Evolutionary conservation across 164 flowering plant genomes (phyloP), one percentile per base, ranked within the genome.

Genomic region (Piper betle): DNA sequence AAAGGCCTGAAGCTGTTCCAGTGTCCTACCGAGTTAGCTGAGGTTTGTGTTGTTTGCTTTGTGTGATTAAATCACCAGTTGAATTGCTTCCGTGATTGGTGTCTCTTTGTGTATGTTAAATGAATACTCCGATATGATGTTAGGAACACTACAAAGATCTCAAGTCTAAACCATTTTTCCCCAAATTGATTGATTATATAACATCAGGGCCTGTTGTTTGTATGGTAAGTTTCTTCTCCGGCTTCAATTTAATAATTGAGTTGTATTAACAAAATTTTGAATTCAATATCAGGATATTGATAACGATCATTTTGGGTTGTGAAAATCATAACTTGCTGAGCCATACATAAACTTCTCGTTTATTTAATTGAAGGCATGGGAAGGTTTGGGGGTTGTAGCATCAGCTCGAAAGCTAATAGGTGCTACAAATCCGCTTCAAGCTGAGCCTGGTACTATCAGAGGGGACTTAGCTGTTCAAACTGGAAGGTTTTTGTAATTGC

Each of bases 81-180:
- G 25, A 25, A 55, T 12, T 60, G 17, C 19, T 2, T 60, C 39
- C 1, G 33, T 25, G 33, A 25, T 4, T 7, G 11, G 53, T 25
- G 20, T 48, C 6, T 4, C 6, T 60, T 60, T 37, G 10, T 38
- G 16, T 52, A 9, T 50, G 64, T 52, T n/a, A 57, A 52, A 4
- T 6, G 0, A 16, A 63, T 37, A 62, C 60, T 13, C 46, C 59
- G 57, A 50, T 60, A 56, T 53, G 33, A 37, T 63, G 69, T 7
- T 73, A 93, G 99, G 99, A 93, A 72, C 99, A 93, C 69, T 93
- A 93, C 71, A 88, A 88, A 72, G 99, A 90, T 76, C 89, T 88
- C 65, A 79, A 79, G 66, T 68, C 76, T n/a, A 93, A 79, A 69
- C 61, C 93, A 10, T 93, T 93, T 74, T 93, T 81, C 78, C 95